Evolutionary conservation across 805 yeast genomes (phyloP).

Genomic region (Saccharomycopsis amapae): DNA sequence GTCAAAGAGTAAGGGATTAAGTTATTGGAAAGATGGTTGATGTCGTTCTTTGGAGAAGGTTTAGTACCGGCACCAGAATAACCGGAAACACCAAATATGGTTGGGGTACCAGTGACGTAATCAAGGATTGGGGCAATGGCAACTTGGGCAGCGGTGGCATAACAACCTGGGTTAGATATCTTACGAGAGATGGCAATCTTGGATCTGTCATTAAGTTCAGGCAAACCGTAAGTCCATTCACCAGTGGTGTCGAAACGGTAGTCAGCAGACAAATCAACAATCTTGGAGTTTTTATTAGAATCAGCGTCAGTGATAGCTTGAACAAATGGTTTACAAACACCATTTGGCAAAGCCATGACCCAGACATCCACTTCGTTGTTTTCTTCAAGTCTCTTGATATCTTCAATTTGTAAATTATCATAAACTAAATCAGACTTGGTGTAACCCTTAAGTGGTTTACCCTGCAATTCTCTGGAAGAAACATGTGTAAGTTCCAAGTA

Average conservation of each 20-base stretch:
- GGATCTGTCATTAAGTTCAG: constrained; percentile 74
- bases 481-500: constrained; percentile 84
- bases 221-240: constrained; percentile 92
- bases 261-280: constrained; percentile 91
- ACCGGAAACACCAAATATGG: constrained; percentile 93
- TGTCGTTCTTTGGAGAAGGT: constrained; percentile 93
- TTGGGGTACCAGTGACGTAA: constrained; percentile 63
- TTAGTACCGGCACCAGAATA: constrained; percentile 99
- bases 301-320: constrained; percentile 65
- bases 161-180: constrained; percentile 97
- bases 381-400: constrained; percentile 70
- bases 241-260: constrained; percentile 86
- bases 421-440: constrained; percentile 72
- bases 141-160: constrained; percentile 96
- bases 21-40: constrained; percentile 66
- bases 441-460: constrained; percentile 82
- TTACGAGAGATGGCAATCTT: constrained; percentile 64
- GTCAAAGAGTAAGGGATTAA: constrained; percentile 93
- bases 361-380: constrained; percentile 82
- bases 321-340: constrained; percentile 86
- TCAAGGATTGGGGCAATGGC: constrained; percentile 73
- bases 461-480: constrained; percentile 90
- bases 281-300: constrained; percentile 59
- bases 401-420: constrained; percentile 82
- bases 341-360: constrained; percentile 99